Evolutionary conservation across 768 basidiomycete species (phyloP).

Genomic region (Boletus vinaceobasis): DNA sequence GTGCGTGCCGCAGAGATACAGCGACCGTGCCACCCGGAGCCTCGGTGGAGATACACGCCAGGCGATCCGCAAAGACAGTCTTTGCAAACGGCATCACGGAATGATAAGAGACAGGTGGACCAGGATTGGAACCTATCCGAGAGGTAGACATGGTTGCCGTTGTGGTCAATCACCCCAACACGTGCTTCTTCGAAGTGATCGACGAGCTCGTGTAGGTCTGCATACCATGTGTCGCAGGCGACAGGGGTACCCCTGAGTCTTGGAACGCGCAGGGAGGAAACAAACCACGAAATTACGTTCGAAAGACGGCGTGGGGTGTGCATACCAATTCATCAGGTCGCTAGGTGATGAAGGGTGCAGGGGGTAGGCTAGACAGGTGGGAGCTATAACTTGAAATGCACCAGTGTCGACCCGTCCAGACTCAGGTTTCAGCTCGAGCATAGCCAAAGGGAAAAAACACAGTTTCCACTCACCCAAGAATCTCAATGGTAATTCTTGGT

Average conservation of each 20-base stretch:
- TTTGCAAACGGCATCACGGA: not conserved
- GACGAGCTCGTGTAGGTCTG: slow-evolving; percentile 48
- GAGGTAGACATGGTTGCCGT: slow-evolving; percentile 29
- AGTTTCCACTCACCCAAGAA: not conserved
- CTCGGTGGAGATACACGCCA: not conserved
- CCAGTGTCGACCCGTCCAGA: not conserved
- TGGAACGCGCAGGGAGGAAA: not conserved
- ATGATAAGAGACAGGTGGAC: not conserved
- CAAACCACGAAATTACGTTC: slow-evolving; percentile 24
- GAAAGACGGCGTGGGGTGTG: slow-evolving; percentile 2
- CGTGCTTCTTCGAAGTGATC: slow-evolving; percentile 49
- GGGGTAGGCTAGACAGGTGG: not conserved
- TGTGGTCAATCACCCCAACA: slow-evolving; percentile 30
- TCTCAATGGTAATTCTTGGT: not conserved
- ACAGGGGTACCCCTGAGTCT: not conserved
- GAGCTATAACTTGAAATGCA: not conserved
- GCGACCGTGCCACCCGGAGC: not conserved
- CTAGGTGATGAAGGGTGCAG: slow-evolving; percentile 9
- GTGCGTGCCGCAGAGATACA: not conserved
- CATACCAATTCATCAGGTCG: slow-evolving; percentile 8
- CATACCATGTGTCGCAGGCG: slow-evolving; percentile 1
- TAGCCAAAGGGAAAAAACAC: not conserved
- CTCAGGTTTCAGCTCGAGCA: not conserved
- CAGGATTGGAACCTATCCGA: not conserved
- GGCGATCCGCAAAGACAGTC: not conserved